Evolutionary conservation across 768 basidiomycete genomes (phyloP).

Genomic region (Sarcomyxa edulis): DNA sequence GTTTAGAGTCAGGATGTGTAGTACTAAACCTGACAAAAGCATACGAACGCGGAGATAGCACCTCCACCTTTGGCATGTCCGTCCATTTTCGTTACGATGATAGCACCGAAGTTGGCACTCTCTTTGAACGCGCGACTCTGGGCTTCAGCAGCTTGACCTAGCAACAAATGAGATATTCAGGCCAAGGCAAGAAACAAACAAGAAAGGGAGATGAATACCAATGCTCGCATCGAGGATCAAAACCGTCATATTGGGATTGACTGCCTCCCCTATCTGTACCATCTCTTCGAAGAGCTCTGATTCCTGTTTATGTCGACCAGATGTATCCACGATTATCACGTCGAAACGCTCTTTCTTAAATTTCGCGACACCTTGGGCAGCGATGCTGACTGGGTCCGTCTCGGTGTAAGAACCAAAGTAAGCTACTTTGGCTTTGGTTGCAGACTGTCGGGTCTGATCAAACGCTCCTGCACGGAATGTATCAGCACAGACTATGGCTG

Average conservation of each 20-base stretch:
- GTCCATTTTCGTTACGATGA: slow-evolving; percentile 99
- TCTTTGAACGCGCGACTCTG: slow-evolving; percentile 98
- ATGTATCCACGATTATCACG: slow-evolving; percentile 98
- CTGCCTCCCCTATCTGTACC: slow-evolving; percentile 92
- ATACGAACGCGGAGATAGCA: slow-evolving; percentile 94
- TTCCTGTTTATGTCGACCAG: slow-evolving; percentile 96
- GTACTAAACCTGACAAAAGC: too few species aligned
- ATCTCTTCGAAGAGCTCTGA: slow-evolving; percentile 96
- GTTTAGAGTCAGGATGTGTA: too few species aligned
- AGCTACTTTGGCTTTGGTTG: slow-evolving; percentile 97
- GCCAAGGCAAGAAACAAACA: neutral
- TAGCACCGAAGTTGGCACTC: slow-evolving; percentile 94
- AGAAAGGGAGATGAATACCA: slow-evolving; percentile 42
- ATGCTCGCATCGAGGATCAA: slow-evolving; percentile 96
- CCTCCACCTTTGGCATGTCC: slow-evolving; percentile 99
- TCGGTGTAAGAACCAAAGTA: slow-evolving; percentile 99
- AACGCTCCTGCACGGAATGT: slow-evolving; percentile 99
- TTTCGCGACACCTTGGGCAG: slow-evolving; percentile 90
- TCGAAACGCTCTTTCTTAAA: slow-evolving; percentile 99
- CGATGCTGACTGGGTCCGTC: slow-evolving; percentile 94
- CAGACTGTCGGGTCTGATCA: slow-evolving; percentile 98
- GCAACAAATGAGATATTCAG: slow-evolving; percentile 3
- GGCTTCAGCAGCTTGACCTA: slow-evolving; percentile 95
- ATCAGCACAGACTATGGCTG: slow-evolving; percentile 96
- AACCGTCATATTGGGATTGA: slow-evolving; percentile 95